Conservation (phyloP, 2,329 filamentous ascomycete genomes). For the Colletotrichum cuscutae region DNA sequence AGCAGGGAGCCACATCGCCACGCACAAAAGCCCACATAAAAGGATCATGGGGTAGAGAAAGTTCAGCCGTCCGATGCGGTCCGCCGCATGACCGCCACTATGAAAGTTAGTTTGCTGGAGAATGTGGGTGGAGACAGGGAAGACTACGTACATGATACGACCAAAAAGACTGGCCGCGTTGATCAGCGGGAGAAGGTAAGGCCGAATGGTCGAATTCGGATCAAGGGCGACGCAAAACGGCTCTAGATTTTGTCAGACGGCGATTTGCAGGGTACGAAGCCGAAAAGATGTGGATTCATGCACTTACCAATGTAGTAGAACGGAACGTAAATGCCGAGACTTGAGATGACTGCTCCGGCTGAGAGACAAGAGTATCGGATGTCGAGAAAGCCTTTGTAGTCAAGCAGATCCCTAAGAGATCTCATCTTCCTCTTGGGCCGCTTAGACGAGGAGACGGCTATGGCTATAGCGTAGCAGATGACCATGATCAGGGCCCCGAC, state of each 20-base stretch:
- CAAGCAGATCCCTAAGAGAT: slow-evolving; percentile 16
- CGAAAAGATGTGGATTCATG: background rate
- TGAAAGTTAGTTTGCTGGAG: background rate
- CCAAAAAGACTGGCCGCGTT: background rate
- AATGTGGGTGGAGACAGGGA: background rate
- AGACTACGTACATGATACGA: background rate
- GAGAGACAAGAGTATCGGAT: slow-evolving; percentile 17
- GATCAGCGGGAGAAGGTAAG: background rate
- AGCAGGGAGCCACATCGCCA: slow-evolving; percentile 26
- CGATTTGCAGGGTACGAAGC: background rate
- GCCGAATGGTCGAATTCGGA: background rate
- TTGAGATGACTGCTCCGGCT: slow-evolving; percentile 36
- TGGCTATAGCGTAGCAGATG: slow-evolving; percentile 47
- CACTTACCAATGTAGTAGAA: slow-evolving; percentile 47
- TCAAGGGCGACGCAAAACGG: background rate
- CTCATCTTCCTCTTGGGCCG: slow-evolving; percentile 6
- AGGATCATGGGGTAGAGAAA: slow-evolving; percentile 30
- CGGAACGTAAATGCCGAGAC: slow-evolving; percentile 43
- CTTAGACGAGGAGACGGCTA: slow-evolving; percentile 47
- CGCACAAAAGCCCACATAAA: slow-evolving; percentile 21
- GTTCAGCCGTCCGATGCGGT: slow-evolving; percentile 30
- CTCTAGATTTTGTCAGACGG: background rate
- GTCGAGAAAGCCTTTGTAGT: slow-evolving; percentile 26
- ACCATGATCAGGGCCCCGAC: slow-evolving; percentile 56
- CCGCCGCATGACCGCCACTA: slow-evolving; percentile 23